Base-by-base conservation (phyloP, 23 red algal species). In the Pyropia haitanensis region DNA sequence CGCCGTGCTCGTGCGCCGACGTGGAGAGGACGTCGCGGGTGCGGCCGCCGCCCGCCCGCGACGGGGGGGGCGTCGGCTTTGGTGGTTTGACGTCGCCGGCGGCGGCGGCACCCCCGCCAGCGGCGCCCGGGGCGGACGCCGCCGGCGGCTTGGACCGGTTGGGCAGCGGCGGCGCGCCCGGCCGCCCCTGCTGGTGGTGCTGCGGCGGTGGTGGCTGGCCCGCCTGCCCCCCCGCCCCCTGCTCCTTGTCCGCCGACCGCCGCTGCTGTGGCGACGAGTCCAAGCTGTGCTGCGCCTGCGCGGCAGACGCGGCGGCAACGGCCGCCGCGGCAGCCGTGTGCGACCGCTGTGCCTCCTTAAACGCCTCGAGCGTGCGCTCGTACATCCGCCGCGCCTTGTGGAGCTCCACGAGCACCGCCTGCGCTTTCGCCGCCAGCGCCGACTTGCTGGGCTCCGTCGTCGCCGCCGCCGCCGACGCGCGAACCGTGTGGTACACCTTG, bases 1-100 rank as follows among this genome's bases (percentile, higher is more conserved):
- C 86, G 1, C 86, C 94, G 33, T 76, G 51, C 52, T 88, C 70
- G 82, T 3, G 82, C 68, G n/a, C 25, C 39, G n/a, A 55, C 54
- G 2, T 34, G 18, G 17, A 30, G 39, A 46, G 39, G 39, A 46
- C 39, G 39, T 46, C 39, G 5, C 39, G 39, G 39, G 39, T 12
- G 39, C 39, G 39, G 39, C 5, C 5, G 0, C 39, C 39, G 39
- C 39, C 39, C 39, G 39, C 39, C 39, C 39, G 39, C 39, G 39
- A 46, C 39, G 39, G 39, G 39, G 39, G 39, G 39, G 39, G 39
- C 39, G 39, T 46, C 39, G 39, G 39, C 39, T 46, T 46, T 3
- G 39, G 39, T 0, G 39, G 39, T 9, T 46, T 46, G 39, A 12
- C 16, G 16, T 20, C 55, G 55, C 49, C 49, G 17, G 18, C 55